Conservation (phyloP, 73 alveolate genomes). For the Paraurostyla sp. region DNA sequence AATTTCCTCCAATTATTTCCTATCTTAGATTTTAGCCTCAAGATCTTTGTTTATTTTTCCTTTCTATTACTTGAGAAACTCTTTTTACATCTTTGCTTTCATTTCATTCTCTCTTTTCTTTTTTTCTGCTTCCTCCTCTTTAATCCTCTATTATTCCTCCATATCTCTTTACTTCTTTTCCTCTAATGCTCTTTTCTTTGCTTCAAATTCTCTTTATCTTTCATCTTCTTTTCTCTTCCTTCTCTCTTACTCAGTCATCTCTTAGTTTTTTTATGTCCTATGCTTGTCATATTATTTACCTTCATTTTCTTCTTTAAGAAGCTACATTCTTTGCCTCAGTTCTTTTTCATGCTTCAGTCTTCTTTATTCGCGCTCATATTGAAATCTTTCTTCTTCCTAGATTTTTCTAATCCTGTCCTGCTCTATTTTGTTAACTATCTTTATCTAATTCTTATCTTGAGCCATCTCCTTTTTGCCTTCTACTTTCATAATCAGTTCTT, state of each 20-base stretch:
- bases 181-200: neutral
- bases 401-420: conserved; percentile 2
- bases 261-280: neutral
- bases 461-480: neutral
- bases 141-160: neutral
- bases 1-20: conserved; percentile 1
- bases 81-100: conserved; percentile 37
- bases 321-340: neutral
- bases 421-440: conserved; percentile 11
- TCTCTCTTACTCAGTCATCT: neutral
- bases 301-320: conserved; percentile 7
- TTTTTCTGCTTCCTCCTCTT: conserved; percentile 23
- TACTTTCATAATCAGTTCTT: neutral
- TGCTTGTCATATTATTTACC: conserved; percentile 31
- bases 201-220: conserved; percentile 24
- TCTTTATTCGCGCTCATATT: neutral
- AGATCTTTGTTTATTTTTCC: conserved; percentile 41
- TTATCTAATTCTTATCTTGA: too few species aligned
- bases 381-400: neutral
- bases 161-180: conserved; percentile 40
- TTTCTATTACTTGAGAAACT: conserved; percentile 50
- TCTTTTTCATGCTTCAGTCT: conserved; percentile 23
- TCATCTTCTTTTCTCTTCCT: conserved; percentile 42
- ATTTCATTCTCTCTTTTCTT: neutral
- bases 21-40: conserved; percentile 52